Evolutionary conservation across 2,329 filamentous ascomycete species (phyloP), one percentile per base, ranked within the genome.

Genomic region (Aspergillus ochraceus): DNA sequence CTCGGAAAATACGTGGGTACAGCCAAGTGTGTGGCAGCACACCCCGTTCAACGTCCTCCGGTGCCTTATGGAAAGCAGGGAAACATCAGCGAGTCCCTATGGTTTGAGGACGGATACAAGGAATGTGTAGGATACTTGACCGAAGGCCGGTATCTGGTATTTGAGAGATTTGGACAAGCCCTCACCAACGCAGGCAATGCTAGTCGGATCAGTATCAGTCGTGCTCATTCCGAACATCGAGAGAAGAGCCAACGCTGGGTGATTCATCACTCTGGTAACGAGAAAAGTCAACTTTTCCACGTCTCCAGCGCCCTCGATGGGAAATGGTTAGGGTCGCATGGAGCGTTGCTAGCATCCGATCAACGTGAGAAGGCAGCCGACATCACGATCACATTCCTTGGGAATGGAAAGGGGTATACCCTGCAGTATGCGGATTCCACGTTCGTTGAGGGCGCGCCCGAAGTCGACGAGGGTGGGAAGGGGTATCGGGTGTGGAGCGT

Each of bases 31-130:
- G 73, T 80, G 64, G 67, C 78, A 2, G 67, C 71, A 6, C 78
- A 79, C 62, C 51, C 66, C 1, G 61, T 69, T 3, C 64, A 73
- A 12, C 71, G 76, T 12, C 82, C 81, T 5, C 70, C 77, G 0
- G 79, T 83, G 2, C 83, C 84, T 0, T 86, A 84, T 65, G 78
- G 76, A 11, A 64, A 75, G 20, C 74, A 79, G 52, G 70, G 72
- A 9, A 74, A 76, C 10, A 73, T 71, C 2, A 71, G 58, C 29
- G 68, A 71, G 9, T 54, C 67, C 4, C 64, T 71, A 32, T 76
- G 76, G 46, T 80, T 79, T n/a, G 83, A 86, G 64, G 72, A 81
- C 42, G 84, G 84, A 1, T 85, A 80, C 76, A 86, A 86, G 70
- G 66, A 76, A 32, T 76, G 83, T 30, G 74, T 83, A 2, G 83